phyloP scores from a whole-genome alignment of 2,329 filamentous ascomycete species.

The Phaeosphaeriaceae sp. region DNA sequence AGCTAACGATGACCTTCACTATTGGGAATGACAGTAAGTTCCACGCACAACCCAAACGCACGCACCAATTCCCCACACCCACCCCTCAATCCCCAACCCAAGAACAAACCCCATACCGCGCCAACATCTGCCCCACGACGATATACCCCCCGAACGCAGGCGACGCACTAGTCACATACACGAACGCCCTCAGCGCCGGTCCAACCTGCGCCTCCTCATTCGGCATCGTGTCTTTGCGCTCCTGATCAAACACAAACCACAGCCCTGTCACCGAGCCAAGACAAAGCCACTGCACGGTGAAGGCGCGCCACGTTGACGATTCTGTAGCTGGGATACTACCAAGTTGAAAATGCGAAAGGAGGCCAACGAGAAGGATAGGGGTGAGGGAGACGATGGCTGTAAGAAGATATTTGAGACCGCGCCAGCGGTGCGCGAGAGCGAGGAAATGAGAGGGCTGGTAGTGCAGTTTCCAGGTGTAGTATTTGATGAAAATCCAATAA shows the following conservation, averaged over 20 bases:
- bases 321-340: conserved; percentile 27
- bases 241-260: conserved; percentile 21
- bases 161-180: conserved; percentile 12
- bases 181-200: not conserved
- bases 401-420: conserved; percentile 8
- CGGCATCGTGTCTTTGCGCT: conserved; percentile 21
- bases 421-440: no score
- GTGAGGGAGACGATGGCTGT: conserved; percentile 15
- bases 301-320: conserved; percentile 24
- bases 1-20: no score
- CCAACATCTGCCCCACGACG: conserved; percentile 38
- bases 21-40: no score
- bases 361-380: conserved; percentile 30
- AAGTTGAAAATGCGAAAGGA: conserved; percentile 28
- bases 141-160: conserved; percentile 35
- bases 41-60: no score
- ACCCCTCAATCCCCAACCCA: conserved; percentile 18
- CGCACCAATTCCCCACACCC: no score
- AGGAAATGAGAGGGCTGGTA: not conserved
- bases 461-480: no score
- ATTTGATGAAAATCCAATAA: no score
- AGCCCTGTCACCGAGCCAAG: conserved; percentile 15
- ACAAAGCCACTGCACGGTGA: conserved; percentile 31
- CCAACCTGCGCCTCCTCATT: conserved; percentile 4
- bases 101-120: conserved; percentile 28